Base-by-base conservation (phyloP, 495 filamentous ascomycete genomes). In the Penicillium verhagenii region DNA sequence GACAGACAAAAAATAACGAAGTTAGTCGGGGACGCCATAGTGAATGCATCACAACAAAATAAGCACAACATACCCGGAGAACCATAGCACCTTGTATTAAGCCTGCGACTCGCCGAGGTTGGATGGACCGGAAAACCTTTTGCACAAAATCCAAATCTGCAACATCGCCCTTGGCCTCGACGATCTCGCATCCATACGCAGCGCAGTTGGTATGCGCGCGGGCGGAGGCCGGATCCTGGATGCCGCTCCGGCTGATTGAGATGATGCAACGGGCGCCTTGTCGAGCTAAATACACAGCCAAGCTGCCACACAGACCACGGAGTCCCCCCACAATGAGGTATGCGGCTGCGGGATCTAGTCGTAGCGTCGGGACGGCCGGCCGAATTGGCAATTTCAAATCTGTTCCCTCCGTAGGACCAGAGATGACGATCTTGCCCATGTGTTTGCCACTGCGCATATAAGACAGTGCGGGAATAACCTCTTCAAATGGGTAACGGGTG, bases 271-370 rank as follows among this genome's bases (percentile, higher is more conserved):
- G 56, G 1, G 71, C 68, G 0, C 72, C 72, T 16, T 57, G 47
- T 19, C 39, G 31, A 0, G 67, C 69, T 16, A 74, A 47, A 31
- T 69, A 55, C 4, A 70, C 9, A 6, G 71, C 74, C 0, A 76
- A 40, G 14, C 48, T 65, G 1, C 64, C 61, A 29, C 72, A 69
- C 23, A 76, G 58, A 2, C 74, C 74, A 23, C 57, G 60, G 6
- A 73, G 42, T 1, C 71, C 74, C 6, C 73, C 74, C 7, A 72
- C 58, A 45, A 78, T 69, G 0, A 79, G 53, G 35, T 76, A 74
- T 2, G 61, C 31, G n/a, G 31, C 31, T 35, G 5, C n/a, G 31
- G 31, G 31, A 35, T 35, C 31, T 8, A 35, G 2, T 35, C n/a
- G 31, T 6, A 6, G 31, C 5, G 2, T 35, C 9, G 5, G 31